These are phyloP conservation scores for Ogataea pilisensis DNA, from an alignment of 805 yeast species.

Conservation along the genomic window DNA sequence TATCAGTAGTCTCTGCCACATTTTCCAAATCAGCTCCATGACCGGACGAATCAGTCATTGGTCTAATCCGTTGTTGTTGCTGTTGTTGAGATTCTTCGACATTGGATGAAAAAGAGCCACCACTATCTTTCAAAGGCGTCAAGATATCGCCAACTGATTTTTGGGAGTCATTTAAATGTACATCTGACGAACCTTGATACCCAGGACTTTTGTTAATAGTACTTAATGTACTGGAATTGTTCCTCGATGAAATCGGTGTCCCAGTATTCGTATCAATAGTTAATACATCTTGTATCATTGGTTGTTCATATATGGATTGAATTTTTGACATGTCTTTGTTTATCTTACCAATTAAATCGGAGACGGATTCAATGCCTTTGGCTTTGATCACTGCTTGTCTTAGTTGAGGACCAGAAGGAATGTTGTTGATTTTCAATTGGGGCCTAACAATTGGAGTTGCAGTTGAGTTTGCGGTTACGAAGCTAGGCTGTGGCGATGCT, in stretches of 20 bases:
- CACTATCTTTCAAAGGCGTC: not conserved
- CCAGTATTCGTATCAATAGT: too few relatives aligned
- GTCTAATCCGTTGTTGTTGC: not conserved
- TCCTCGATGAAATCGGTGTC: too few relatives aligned
- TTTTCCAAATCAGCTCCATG: too few relatives aligned
- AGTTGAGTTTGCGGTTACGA: not conserved
- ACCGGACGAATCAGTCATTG: not conserved
- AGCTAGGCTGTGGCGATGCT: not conserved
- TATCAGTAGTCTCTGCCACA: too few relatives aligned
- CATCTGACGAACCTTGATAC: too few relatives aligned
- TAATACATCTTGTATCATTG: conserved; percentile 3
- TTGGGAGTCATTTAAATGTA: conserved; percentile 2
- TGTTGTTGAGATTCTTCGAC: not conserved
- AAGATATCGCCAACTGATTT: not conserved
- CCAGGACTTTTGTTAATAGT: too few relatives aligned
- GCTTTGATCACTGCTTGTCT: conserved; percentile 66
- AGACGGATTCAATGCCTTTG: conserved; percentile 68
- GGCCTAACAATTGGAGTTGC: conserved; percentile 6
- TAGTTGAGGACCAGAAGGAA: conserved; percentile 53
- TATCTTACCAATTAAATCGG: conserved; percentile 63
- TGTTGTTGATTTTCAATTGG: conserved; percentile 27
- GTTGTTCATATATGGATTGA: conserved; percentile 22
- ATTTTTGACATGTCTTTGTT: conserved; percentile 41
- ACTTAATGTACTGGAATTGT: too few relatives aligned
- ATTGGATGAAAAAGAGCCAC: not conserved